Base-by-base conservation (phyloP, 352 stramenopile species). In the Blastocystis sp. region DNA sequence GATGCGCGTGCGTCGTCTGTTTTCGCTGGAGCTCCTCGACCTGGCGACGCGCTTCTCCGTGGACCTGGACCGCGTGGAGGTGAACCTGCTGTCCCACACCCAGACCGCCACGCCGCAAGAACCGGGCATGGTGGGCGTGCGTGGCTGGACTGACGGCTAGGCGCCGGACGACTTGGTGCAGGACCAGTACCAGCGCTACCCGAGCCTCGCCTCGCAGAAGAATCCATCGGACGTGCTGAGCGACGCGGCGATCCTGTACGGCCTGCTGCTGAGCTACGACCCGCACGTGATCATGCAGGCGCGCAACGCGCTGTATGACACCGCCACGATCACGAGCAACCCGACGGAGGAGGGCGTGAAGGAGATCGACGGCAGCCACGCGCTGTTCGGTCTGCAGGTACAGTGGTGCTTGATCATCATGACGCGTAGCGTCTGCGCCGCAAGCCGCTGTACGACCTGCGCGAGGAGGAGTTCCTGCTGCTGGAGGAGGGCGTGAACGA, bases 41-140 rank as follows among this genome's bases (percentile, higher is more conserved):
- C 61, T 85, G 55, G 55, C 19, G 4, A 39, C 60, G 33, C 74
- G 55, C 19, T 85, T 70, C 60, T 69, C 55, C 26, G 74, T 85
- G n/a, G 74, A 85, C 24, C 61, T 85, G 29, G 74, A 85, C 33
- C 74, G 74, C 19, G 74, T 85, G 74, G 74, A 69, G 41, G 60
- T 62, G 51, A 85, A 85, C 39, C 74, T 85, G 45, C 31, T 85
- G 19, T 59, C 74, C 1, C 74, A 59, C 41, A 60, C 74, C 24
- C 51, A 45, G 35, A 70, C 74, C 26, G 45, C 74, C 24, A 16
- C 21, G n/a, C 74, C 74, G 24, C 55, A 62, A 21, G 33, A 69
- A 12, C 74, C 74, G 21, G 60, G 55, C 37, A 62, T 67, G 74
- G 69, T 80, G 33, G 29, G 39, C 45, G 19, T 26, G 50, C 24